Percentiles rank a stretch among this genome's conserved stretches.
phyloP scores from a whole-genome alignment of 352 stramenopile genomes.

The Detonula confervacea region DNA sequence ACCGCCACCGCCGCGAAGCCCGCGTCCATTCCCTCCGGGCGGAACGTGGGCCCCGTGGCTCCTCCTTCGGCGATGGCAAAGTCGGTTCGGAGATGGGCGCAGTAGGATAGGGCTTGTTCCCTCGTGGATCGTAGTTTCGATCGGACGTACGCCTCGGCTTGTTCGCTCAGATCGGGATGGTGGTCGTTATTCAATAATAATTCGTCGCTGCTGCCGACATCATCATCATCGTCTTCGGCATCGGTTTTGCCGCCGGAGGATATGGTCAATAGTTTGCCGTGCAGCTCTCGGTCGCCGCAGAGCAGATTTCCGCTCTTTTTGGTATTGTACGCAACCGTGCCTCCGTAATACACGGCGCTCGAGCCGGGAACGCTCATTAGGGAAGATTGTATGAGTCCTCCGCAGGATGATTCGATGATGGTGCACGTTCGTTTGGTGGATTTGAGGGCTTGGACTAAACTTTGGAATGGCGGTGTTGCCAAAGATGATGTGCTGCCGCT shows the following conservation, averaged over 20 bases:
- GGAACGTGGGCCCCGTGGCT: conserved; percentile 78
- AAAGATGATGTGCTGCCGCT: conserved; percentile 3
- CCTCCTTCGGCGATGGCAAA: conserved; percentile 81
- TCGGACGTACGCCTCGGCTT: conserved; percentile 62
- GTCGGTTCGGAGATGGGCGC: conserved; percentile 65
- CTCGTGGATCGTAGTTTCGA: conserved; percentile 72
- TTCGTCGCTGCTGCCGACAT: too few relatives aligned
- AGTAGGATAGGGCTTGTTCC: conserved; percentile 64
- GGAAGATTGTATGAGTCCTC: conserved; percentile 70
- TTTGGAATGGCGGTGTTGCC: conserved; percentile 45
- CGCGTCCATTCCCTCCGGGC: conserved; percentile 60
- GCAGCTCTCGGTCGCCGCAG: conserved; percentile 64
- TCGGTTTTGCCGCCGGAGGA: conserved; percentile 8
- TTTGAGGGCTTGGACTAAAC: conserved; percentile 67
- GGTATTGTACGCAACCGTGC: conserved; percentile 81
- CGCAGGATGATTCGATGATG: conserved; percentile 75
- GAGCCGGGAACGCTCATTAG: conserved; percentile 73
- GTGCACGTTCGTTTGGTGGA: conserved; percentile 61
- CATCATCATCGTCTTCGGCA: conserved; percentile 1
- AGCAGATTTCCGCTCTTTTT: conserved; percentile 52
- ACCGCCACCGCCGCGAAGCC: conserved; percentile 76
- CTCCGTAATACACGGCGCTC: conserved; percentile 62
- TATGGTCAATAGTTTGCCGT: conserved; percentile 47
- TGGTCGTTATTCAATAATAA: not conserved
- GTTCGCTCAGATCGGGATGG: conserved; percentile 20